Evolutionary conservation across 2,329 filamentous ascomycete species (phyloP).

Genomic region (Cordyceps fumosorosea): DNA sequence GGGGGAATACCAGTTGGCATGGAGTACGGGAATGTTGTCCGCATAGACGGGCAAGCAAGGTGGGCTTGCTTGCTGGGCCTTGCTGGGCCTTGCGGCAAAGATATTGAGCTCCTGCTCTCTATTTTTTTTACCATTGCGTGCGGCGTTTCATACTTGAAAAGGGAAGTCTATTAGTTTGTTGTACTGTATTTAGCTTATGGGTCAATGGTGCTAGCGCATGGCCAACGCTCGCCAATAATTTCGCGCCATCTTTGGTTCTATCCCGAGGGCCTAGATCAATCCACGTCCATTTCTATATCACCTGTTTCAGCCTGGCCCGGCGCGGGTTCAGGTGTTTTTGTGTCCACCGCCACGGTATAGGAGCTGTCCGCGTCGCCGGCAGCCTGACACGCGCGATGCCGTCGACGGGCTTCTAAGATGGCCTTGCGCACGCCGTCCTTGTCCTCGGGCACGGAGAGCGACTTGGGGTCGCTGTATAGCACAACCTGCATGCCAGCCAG

Average conservation of each 20-base stretch:
- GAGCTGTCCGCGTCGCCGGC: neutral
- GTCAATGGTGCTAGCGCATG: neutral
- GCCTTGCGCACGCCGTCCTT: slow-evolving; percentile 74
- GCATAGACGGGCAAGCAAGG: neutral
- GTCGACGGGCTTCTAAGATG: slow-evolving; percentile 70
- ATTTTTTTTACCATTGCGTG: slow-evolving; percentile 2
- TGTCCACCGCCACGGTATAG: neutral
- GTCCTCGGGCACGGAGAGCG: slow-evolving; percentile 67
- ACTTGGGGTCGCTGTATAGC: slow-evolving; percentile 73
- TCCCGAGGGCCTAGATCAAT: slow-evolving; percentile 27
- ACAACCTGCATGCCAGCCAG: slow-evolving; percentile 66
- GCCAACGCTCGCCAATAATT: neutral
- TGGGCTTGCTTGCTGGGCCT: neutral
- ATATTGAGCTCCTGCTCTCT: neutral
- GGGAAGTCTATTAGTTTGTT: neutral
- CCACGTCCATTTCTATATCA: slow-evolving; percentile 62
- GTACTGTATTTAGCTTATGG: neutral
- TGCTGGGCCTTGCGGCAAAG: neutral
- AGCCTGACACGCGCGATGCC: slow-evolving; percentile 53
- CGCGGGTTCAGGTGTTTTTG: neutral
- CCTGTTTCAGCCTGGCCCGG: slow-evolving; percentile 31
- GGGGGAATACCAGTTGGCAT: neutral
- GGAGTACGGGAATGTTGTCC: neutral
- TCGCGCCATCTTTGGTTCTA: neutral
- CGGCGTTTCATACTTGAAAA: slow-evolving; percentile 4